A percentile compares a stretch with the other conserved stretches of the same genome.
Evolutionary conservation across 2,329 filamentous ascomycete species (phyloP).

Genomic region (Stagonosporopsis vannaccii): DNA sequence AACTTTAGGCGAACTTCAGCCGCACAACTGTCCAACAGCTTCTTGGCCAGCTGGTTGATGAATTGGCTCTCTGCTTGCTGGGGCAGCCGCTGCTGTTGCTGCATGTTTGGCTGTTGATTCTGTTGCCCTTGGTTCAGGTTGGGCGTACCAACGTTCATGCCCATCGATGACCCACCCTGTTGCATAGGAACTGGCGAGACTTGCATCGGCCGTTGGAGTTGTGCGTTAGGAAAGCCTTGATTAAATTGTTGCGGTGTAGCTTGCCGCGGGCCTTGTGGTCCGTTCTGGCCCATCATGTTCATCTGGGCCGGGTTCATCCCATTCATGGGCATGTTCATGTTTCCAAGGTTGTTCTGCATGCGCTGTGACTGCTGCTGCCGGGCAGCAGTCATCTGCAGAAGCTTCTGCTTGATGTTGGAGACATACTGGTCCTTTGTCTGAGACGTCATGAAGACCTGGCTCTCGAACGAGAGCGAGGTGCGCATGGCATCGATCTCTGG

Average conservation of each 20-base stretch:
- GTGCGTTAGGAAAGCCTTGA: conserved; percentile 55
- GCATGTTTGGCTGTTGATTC: conserved; percentile 43
- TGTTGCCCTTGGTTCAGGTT: conserved; percentile 40
- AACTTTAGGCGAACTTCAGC: conserved; percentile 58
- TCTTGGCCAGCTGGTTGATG: conserved; percentile 56
- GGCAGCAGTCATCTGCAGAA: conserved; percentile 37
- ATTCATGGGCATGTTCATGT: conserved; percentile 40
- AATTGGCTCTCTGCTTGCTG: conserved; percentile 32
- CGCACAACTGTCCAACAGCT: conserved; percentile 57
- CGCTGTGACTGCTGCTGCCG: conserved; percentile 41
- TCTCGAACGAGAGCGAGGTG: conserved; percentile 41
- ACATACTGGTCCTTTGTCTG: conserved; percentile 44
- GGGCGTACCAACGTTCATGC: conserved; percentile 36
- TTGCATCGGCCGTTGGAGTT: conserved; percentile 60
- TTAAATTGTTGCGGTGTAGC: conserved; percentile 54
- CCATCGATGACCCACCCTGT: conserved; percentile 42
- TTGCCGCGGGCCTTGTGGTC: conserved; percentile 43
- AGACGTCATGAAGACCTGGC: conserved; percentile 33
- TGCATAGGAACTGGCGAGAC: conserved; percentile 56
- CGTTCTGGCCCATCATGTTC: conserved; percentile 47
- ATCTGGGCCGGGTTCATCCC: conserved; percentile 43
- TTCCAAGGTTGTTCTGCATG: conserved; percentile 33
- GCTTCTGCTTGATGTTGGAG: conserved; percentile 38
- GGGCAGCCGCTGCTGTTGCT: conserved; percentile 19
- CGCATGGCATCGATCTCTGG: conserved; percentile 39